Evolutionary conservation across 257 asterid genomes (phyloP).

Genomic region (Knoxia roxburghii): DNA sequence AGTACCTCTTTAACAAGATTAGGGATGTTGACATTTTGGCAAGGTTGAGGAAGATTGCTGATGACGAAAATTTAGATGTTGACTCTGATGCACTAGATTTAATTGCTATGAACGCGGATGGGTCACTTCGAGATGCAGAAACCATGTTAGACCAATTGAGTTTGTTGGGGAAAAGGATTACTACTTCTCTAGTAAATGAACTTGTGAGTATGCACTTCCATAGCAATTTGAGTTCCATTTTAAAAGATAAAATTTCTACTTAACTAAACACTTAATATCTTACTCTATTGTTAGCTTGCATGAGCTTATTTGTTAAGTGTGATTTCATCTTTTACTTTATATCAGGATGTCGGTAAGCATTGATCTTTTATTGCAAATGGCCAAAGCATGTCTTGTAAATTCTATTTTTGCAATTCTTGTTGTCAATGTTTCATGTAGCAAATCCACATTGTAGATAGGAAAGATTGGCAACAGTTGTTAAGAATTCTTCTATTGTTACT

Average conservation of each 20-base stretch:
- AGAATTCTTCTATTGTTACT: not conserved
- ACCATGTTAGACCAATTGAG: slow-evolving; percentile 94
- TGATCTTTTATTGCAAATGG: not conserved
- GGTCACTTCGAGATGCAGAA: slow-evolving; percentile 92
- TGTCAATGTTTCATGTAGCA: not conserved
- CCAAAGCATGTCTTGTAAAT: not conserved
- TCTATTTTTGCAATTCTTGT: not conserved
- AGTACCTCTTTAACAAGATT: slow-evolving; percentile 71
- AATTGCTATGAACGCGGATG: slow-evolving; percentile 89
- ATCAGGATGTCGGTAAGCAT: not conserved
- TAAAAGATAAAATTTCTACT: not conserved
- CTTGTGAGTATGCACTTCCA: slow-evolving; percentile 55
- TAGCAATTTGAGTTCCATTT: not conserved
- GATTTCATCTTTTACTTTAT: not conserved
- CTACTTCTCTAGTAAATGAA: slow-evolving; percentile 85
- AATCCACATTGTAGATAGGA: not conserved
- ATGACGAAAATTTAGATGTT: slow-evolving; percentile 63
- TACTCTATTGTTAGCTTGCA: not conserved
- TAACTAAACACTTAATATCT: not conserved
- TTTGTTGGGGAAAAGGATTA: slow-evolving; percentile 79
- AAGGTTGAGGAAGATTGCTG: slow-evolving; percentile 62
- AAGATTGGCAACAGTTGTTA: not conserved
- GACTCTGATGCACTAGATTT: slow-evolving; percentile 79
- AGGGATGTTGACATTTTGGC: slow-evolving; percentile 62
- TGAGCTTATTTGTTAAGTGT: not conserved